Evolutionary conservation across 306 rosid genomes (phyloP), one percentile per base, ranked within the genome.

Genomic region (Acacia confusa): DNA sequence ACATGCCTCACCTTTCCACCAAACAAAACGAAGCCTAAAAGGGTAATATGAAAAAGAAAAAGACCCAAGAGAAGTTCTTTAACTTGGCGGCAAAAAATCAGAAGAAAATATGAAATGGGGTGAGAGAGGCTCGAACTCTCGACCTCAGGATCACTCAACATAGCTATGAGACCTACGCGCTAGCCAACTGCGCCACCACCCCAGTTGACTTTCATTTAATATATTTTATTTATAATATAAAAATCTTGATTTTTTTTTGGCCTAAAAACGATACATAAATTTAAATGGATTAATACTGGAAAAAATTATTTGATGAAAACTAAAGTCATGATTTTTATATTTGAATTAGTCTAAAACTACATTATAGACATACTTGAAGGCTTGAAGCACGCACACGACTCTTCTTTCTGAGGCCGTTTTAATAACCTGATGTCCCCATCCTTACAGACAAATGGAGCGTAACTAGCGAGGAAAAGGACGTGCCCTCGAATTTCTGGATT

Each of bases 111-210:
- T 1, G 0, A 50, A 50, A 50, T 50, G 84, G 86, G 87, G 87
- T 81, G 87, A 88, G 88, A 90, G 91, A 88, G 88, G 89, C 87
- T 88, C 90, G 87, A 90, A 88, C 94, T 88, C 92, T 86, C 88
- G 89, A 88, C 89, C 94, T 90, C 89, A 88, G 89, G 91, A 88
- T 88, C 0, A 77, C 94, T 86, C 90, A 58, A 13, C 2, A 11
- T 4, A 72, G 89, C 88, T 90, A 88, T 86, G 92, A 86, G 90
- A 88, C 92, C 90, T 85, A 85, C 91, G 88, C 90, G 91, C 94
- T 85, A 85, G 88, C 92, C 92, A 85, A 91, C 92, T 88, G 91
- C 92, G 87, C 92, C 91, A 91, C 88, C 89, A 84, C 92, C 94
- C 90, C 90, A 0, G 0, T 3, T 36, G 72, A 0, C 4, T 6